phyloP scores from a whole-genome alignment of 192 early-diverging fungal species.

The Coemansia furcata region DNA sequence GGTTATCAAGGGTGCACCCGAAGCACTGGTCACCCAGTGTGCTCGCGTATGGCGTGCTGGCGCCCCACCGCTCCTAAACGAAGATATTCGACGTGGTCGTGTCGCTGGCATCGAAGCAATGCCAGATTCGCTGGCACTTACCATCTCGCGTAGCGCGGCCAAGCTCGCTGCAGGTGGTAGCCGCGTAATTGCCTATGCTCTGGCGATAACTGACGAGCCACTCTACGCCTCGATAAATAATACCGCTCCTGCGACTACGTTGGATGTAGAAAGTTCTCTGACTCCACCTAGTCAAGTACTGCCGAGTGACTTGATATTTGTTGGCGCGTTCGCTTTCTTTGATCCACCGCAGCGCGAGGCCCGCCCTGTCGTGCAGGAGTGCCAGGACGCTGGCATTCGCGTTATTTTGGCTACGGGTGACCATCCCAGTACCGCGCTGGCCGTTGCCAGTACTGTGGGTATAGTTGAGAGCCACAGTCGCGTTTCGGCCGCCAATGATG shows the following conservation, averaged over 20 bases:
- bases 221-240: slow-evolving; percentile 8
- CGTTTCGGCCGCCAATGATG: neutral
- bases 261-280: neutral
- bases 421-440: slow-evolving; percentile 39
- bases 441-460: slow-evolving; percentile 41
- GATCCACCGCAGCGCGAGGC: slow-evolving; percentile 50
- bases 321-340: slow-evolving; percentile 47
- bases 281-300: neutral
- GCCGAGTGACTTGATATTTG: slow-evolving; percentile 36
- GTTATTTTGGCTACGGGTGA: slow-evolving; percentile 50
- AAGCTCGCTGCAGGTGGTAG: slow-evolving; percentile 39
- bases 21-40: slow-evolving; percentile 26
- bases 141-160: slow-evolving; percentile 27
- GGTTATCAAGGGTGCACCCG: slow-evolving; percentile 37
- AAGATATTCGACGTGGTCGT: slow-evolving; percentile 12
- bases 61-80: neutral
- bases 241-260: neutral
- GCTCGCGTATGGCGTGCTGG: slow-evolving; percentile 24
- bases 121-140: slow-evolving; percentile 16
- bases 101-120: slow-evolving; percentile 16
- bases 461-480: slow-evolving; percentile 22
- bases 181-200: slow-evolving; percentile 39
- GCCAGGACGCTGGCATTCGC: slow-evolving; percentile 48
- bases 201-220: slow-evolving; percentile 38
- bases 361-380: slow-evolving; percentile 30